Evolutionary conservation across 2,329 filamentous ascomycete genomes (phyloP).

Genomic region (Bipolaris gigantea): DNA sequence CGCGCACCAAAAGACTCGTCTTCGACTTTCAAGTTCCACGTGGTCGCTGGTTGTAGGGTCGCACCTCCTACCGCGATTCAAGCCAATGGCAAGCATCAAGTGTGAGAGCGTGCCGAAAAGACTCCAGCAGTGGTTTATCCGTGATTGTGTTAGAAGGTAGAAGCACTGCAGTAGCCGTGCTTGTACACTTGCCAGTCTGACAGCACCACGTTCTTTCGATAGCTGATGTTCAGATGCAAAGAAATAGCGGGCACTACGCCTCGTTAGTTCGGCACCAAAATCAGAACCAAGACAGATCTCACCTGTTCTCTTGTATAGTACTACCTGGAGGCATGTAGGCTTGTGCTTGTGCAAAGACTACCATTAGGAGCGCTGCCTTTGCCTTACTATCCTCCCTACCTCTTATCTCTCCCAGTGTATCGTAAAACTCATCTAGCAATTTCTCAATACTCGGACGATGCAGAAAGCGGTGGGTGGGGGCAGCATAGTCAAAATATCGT

Average conservation of each 20-base stretch:
- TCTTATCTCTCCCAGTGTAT: conserved; percentile 48
- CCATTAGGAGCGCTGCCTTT: conserved; percentile 53
- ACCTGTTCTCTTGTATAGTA: conserved; percentile 33
- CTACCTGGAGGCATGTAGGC: conserved; percentile 46
- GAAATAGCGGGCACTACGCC: conserved; percentile 47
- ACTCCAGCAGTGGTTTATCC: conserved; percentile 64
- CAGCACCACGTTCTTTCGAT: conserved; percentile 56
- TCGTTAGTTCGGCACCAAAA: neutral
- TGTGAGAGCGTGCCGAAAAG: conserved; percentile 61
- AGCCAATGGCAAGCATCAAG: conserved; percentile 53
- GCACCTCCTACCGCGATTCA: conserved; percentile 46
- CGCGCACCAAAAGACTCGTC: conserved; percentile 64
- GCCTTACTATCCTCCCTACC: conserved; percentile 47
- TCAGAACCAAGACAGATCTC: neutral
- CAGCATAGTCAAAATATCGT: conserved; percentile 63
- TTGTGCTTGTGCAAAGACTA: conserved; percentile 57
- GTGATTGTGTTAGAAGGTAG: conserved; percentile 61
- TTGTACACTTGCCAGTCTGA: conserved; percentile 60
- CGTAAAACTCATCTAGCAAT: conserved; percentile 53
- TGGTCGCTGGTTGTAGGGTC: conserved; percentile 46
- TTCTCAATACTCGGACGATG: conserved; percentile 57
- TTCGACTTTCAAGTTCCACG: conserved; percentile 56
- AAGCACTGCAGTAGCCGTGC: conserved; percentile 60
- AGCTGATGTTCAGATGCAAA: conserved; percentile 49
- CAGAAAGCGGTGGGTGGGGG: conserved; percentile 62